Evolutionary conservation across 768 basidiomycete genomes (phyloP).

Genomic region (Lanmaoa rubissima): DNA sequence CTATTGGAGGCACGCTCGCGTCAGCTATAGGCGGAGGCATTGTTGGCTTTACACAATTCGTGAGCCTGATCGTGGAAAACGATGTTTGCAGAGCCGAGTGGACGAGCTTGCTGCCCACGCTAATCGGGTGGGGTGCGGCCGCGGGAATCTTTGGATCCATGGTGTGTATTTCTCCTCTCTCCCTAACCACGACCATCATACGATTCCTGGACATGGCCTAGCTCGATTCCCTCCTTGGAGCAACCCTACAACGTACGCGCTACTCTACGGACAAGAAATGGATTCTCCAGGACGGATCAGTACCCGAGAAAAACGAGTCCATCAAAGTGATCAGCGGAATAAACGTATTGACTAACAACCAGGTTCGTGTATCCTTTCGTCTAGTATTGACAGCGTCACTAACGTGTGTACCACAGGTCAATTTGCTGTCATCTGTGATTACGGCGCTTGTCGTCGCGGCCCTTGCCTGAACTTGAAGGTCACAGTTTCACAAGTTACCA

Average conservation of each 20-base stretch:
- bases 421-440: conserved; percentile 42
- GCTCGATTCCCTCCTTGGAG: conserved; percentile 87
- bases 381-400: background rate
- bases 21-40: conserved; percentile 70
- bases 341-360: conserved; percentile 79
- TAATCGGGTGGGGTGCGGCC: conserved; percentile 58
- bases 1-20: conserved; percentile 68
- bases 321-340: conserved; percentile 61
- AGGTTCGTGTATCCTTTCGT: conserved; percentile 43
- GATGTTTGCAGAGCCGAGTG: conserved; percentile 45
- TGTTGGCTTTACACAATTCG: conserved; percentile 63
- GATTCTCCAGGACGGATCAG: conserved; percentile 59
- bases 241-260: conserved; percentile 78
- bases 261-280: conserved; percentile 61
- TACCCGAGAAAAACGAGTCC: conserved; percentile 38
- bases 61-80: conserved; percentile 62
- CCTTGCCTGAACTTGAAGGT: conserved; percentile 34
- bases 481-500: background rate
- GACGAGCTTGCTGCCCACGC: conserved; percentile 37
- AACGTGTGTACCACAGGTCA: conserved; percentile 34
- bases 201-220: conserved; percentile 25
- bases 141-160: conserved; percentile 80
- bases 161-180: conserved; percentile 40
- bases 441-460: conserved; percentile 37
- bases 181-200: background rate